These are phyloP conservation scores for Athelia psychrophila DNA, from an alignment of 1,284 basidiomycete species.

Conservation along the genomic window DNA sequence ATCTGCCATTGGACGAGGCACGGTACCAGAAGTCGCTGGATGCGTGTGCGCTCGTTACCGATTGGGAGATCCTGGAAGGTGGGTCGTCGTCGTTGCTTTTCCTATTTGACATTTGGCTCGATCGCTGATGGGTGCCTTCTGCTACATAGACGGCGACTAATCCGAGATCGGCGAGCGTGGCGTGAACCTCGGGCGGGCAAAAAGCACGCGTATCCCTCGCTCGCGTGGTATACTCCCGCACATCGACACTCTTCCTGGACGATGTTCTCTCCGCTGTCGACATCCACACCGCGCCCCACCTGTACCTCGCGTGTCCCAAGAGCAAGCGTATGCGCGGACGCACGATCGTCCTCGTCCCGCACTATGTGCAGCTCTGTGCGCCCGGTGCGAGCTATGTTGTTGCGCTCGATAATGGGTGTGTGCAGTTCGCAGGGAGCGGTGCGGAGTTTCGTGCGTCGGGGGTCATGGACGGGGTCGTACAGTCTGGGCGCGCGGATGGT, in stretches of 20 bases:
- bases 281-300: constrained; percentile 85
- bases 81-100: neutral
- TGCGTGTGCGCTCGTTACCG: constrained; percentile 52
- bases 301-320: constrained; percentile 80
- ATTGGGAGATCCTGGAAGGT: constrained; percentile 83
- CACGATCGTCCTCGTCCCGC: constrained; percentile 86
- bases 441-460: constrained; percentile 66
- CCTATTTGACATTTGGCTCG: too few relatives aligned
- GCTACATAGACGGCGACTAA: constrained; percentile 79
- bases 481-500: constrained; percentile 43
- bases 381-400: constrained; percentile 74
- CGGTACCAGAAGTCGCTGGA: constrained; percentile 80
- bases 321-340: constrained; percentile 81
- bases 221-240: constrained; percentile 91
- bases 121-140: neutral
- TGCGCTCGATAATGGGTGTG: constrained; percentile 82
- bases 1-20: constrained; percentile 74
- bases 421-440: constrained; percentile 69
- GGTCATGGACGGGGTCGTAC: constrained; percentile 66
- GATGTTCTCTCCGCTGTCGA: constrained; percentile 79
- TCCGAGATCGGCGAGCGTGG: constrained; percentile 90
- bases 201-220: constrained; percentile 90
- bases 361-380: constrained; percentile 81
- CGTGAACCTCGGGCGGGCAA: constrained; percentile 82
- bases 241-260: constrained; percentile 83